Conservation (phyloP, 2,329 filamentous ascomycete genomes). For the Ophiocordyceps camponoti-saundersi region DNA sequence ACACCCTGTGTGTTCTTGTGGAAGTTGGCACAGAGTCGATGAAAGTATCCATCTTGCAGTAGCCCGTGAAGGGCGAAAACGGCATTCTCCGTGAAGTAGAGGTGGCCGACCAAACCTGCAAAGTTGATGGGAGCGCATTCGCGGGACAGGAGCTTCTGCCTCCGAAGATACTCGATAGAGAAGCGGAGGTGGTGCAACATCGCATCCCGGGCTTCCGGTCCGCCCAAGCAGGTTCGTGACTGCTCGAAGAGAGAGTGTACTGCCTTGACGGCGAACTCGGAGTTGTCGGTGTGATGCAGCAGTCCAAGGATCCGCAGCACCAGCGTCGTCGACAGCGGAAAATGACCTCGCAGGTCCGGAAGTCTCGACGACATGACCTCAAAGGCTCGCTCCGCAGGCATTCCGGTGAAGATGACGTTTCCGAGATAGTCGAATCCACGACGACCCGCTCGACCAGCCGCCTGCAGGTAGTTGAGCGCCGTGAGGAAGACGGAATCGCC, state of each 20-base stretch:
- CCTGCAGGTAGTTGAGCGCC: slow-evolving; percentile 61
- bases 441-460: slow-evolving; percentile 60
- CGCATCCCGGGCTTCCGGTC: slow-evolving; percentile 47
- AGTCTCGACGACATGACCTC: slow-evolving; percentile 57
- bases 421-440: slow-evolving; percentile 67
- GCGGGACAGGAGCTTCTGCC: slow-evolving; percentile 46
- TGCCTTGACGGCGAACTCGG: slow-evolving; percentile 41
- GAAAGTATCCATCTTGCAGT: slow-evolving; percentile 53
- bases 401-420: slow-evolving; percentile 62
- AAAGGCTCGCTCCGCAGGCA: slow-evolving; percentile 41
- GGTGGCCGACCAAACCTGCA: slow-evolving; percentile 49
- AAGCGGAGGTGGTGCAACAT: slow-evolving; percentile 64
- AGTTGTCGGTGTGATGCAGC: slow-evolving; percentile 46
- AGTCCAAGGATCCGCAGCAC: slow-evolving; percentile 53
- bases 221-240: slow-evolving; percentile 53
- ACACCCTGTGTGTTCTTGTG: slow-evolving; percentile 29
- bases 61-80: slow-evolving; percentile 64
- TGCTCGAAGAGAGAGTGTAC: slow-evolving; percentile 54
- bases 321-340: slow-evolving; percentile 58
- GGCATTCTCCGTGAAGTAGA: slow-evolving; percentile 63
- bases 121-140: slow-evolving; percentile 54
- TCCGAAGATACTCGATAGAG: slow-evolving; percentile 62
- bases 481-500: slow-evolving; percentile 60
- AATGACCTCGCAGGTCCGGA: slow-evolving; percentile 61
- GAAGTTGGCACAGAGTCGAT: slow-evolving; percentile 40